Percentiles rank a stretch among this genome's conserved stretches.
phyloP scores from a whole-genome alignment of 371 early-diverging fungal genomes.

The Mucor piriformis region DNA sequence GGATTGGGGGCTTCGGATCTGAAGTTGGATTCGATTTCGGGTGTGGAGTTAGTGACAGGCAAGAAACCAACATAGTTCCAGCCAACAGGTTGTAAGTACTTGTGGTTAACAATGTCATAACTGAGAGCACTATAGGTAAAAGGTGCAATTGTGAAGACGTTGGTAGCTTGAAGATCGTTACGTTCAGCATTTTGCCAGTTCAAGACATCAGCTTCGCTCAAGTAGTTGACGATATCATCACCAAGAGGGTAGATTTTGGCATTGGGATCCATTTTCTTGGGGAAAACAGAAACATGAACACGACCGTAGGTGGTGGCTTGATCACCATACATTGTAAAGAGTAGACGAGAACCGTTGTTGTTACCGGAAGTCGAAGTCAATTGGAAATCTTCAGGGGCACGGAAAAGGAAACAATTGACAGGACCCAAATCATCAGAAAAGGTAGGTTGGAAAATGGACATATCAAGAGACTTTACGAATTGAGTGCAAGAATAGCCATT shows the following conservation, averaged over 20 bases:
- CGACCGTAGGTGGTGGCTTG: constrained; percentile 32
- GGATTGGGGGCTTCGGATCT: constrained; percentile 49
- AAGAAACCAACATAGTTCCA: constrained; percentile 58
- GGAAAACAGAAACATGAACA: constrained; percentile 48
- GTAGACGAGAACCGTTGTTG: constrained; percentile 46
- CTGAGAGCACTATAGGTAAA: constrained; percentile 43
- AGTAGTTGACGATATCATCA: constrained; percentile 22
- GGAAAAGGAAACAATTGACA: constrained; percentile 48
- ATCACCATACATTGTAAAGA: constrained; percentile 47
- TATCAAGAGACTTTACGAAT: constrained; percentile 35
- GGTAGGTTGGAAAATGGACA: constrained; percentile 39
- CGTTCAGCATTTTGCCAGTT: constrained; percentile 47
- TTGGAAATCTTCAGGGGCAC: constrained; percentile 32
- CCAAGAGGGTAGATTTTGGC: constrained; percentile 32
- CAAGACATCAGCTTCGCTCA: constrained; percentile 30
- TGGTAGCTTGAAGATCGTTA: constrained; percentile 44
- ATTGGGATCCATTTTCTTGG: constrained; percentile 52
- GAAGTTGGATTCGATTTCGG: constrained; percentile 43
- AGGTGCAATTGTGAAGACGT: constrained; percentile 43
- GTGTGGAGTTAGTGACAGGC: constrained; percentile 45
- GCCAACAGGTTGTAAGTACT: constrained; percentile 42
- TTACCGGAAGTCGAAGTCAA: constrained; percentile 42
- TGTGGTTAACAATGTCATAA: constrained; percentile 45
- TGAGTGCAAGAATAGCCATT: constrained; percentile 37
- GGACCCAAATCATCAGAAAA: constrained; percentile 43